Evolutionary conservation across 2,329 filamentous ascomycete genomes (phyloP).

Genomic region (Waltergamsia citrina): DNA sequence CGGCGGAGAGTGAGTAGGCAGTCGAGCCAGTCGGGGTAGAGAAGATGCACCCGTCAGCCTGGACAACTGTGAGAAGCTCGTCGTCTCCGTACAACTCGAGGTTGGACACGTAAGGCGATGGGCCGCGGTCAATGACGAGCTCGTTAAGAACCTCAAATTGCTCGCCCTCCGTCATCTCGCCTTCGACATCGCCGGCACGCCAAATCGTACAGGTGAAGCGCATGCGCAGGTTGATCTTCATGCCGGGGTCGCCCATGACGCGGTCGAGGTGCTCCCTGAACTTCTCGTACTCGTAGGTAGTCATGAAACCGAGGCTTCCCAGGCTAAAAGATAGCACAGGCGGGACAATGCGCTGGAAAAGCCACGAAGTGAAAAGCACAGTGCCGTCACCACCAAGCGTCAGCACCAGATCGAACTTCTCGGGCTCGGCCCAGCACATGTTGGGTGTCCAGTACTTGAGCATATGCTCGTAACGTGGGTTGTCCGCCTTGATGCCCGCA

Average conservation of each 20-base stretch:
- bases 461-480: conserved; percentile 72
- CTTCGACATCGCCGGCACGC: conserved; percentile 52
- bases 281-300: conserved; percentile 76
- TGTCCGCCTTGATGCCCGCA: conserved; percentile 58
- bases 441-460: conserved; percentile 95
- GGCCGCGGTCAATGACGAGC: conserved; percentile 93
- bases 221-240: conserved; percentile 97
- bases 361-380: conserved; percentile 80
- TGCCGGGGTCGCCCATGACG: conserved; percentile 88
- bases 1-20: conserved; percentile 91
- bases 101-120: conserved; percentile 93
- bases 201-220: conserved; percentile 98
- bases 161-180: conserved; percentile 72
- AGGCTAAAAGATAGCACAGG: conserved; percentile 79
- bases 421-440: conserved; percentile 85
- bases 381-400: conserved; percentile 83
- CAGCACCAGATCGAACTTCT: conserved; percentile 90
- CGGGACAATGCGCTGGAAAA: conserved; percentile 84
- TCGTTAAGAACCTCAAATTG: conserved; percentile 98
- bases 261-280: conserved; percentile 82
- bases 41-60: conserved; percentile 96
- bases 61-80: conserved; percentile 87
- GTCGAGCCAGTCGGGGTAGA: conserved; percentile 92
- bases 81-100: conserved; percentile 94
- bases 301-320: conserved; percentile 80